These are phyloP conservation scores for Castanospermum australe DNA, from an alignment of 306 rosid genomes.

Conservation along the genomic window DNA sequence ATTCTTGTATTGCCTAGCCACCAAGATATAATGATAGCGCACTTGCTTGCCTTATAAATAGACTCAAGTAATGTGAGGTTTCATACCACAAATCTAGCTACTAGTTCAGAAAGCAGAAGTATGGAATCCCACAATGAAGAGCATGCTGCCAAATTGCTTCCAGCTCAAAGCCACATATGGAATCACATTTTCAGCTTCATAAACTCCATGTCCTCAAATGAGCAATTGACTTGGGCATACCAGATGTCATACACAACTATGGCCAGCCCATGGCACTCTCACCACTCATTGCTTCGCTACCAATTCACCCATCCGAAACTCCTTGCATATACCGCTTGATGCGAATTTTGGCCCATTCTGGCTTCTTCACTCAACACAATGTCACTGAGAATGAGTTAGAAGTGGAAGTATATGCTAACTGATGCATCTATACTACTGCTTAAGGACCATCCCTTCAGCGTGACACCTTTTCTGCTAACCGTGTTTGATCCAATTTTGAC, in stretches of 20 bases:
- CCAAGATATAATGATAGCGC: neutral
- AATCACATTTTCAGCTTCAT: slow-evolving; percentile 39
- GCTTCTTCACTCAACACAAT: slow-evolving; percentile 35
- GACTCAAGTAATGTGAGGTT: neutral
- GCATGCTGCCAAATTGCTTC: slow-evolving; percentile 3
- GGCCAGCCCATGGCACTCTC: slow-evolving; percentile 46
- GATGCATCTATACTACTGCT: slow-evolving; percentile 49
- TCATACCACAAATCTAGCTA: neutral
- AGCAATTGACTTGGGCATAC: slow-evolving; percentile 37
- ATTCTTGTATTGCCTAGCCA: too few species aligned
- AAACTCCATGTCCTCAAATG: slow-evolving; percentile 48
- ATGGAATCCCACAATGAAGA: slow-evolving; percentile 22
- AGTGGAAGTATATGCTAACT: slow-evolving; percentile 44
- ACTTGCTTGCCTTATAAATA: neutral
- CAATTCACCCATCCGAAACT: slow-evolving; percentile 42
- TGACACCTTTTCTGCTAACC: slow-evolving; percentile 18
- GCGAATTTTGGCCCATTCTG: slow-evolving; percentile 45
- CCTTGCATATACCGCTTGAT: slow-evolving; percentile 36
- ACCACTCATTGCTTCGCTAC: slow-evolving; percentile 31
- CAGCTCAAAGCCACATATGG: slow-evolving; percentile 44
- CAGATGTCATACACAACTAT: neutral
- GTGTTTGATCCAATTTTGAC: slow-evolving; percentile 27
- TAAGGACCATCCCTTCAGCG: slow-evolving; percentile 26
- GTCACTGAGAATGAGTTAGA: neutral
- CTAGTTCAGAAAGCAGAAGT: neutral